Conservation (phyloP, 1,139 yeast genomes). For the Pichia sp. region DNA sequence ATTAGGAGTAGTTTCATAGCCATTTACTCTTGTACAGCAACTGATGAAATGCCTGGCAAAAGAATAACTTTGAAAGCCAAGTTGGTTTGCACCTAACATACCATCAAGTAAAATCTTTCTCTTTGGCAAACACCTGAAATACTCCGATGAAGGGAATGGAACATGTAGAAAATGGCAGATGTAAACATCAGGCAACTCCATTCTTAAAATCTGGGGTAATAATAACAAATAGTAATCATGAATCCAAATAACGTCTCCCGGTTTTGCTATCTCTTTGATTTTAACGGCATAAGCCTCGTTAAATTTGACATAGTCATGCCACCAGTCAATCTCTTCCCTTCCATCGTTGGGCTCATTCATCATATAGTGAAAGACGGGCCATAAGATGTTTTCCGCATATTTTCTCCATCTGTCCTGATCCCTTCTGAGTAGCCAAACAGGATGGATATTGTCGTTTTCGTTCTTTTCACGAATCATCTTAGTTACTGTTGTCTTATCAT, state of each 20-base stretch:
- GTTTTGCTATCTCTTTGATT: slow-evolving; percentile 65
- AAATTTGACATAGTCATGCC: slow-evolving; percentile 87
- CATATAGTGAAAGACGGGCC: slow-evolving; percentile 95
- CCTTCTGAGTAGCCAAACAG: slow-evolving; percentile 77
- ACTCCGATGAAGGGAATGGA: slow-evolving; percentile 95
- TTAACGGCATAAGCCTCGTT: slow-evolving; percentile 87
- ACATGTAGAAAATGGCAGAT: slow-evolving; percentile 84
- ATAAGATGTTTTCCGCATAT: slow-evolving; percentile 84
- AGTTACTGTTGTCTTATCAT: slow-evolving; percentile 50
- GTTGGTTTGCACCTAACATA: slow-evolving; percentile 79
- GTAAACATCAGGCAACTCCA: slow-evolving; percentile 73
- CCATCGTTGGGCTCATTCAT: slow-evolving; percentile 70
- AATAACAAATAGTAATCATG: slow-evolving; percentile 87
- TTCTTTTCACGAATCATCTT: slow-evolving; percentile 41
- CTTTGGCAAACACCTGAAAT: slow-evolving; percentile 82
- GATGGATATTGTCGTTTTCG: slow-evolving; percentile 57
- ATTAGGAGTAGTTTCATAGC: slow-evolving; percentile 58
- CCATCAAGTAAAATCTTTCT: slow-evolving; percentile 83
- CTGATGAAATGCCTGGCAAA: slow-evolving; percentile 89
- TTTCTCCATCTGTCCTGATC: slow-evolving; percentile 75
- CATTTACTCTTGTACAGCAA: slow-evolving; percentile 78
- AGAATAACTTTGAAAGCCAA: slow-evolving; percentile 81
- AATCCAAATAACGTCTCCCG: slow-evolving; percentile 93
- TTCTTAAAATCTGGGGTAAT: slow-evolving; percentile 80
- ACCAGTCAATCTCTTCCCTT: slow-evolving; percentile 67